These are phyloP conservation scores for Penicillium sp. DNA, from an alignment of 2,329 filamentous ascomycete genomes.

Conservation along the genomic window DNA sequence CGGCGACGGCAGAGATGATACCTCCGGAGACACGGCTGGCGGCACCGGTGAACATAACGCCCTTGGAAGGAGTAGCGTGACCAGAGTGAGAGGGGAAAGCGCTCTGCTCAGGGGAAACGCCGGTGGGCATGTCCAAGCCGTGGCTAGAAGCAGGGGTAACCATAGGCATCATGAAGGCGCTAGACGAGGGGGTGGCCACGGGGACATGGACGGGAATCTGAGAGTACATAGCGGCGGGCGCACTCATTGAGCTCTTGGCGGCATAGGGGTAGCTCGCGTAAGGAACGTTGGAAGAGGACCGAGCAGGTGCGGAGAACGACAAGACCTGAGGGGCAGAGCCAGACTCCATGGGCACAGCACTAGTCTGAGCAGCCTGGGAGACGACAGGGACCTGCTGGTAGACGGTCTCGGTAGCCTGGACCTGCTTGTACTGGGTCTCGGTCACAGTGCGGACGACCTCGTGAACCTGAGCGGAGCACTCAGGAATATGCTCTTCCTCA, in stretches of 20 bases:
- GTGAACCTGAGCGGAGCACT: conserved; percentile 20
- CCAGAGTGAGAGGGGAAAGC: conserved; percentile 27
- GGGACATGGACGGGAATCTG: conserved; percentile 32
- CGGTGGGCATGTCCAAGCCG: conserved; percentile 37
- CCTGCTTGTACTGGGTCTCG: conserved; percentile 22
- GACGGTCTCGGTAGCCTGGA: conserved; percentile 18
- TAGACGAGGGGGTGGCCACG: conserved; percentile 13
- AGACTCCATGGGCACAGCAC: not conserved
- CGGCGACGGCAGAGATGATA: conserved; percentile 23
- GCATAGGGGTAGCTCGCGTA: conserved; percentile 9
- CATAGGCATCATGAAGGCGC: conserved; percentile 30
- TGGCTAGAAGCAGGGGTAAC: conserved; percentile 27
- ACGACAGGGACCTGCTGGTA: conserved; percentile 4
- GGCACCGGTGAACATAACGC: conserved; percentile 27
- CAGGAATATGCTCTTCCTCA: not conserved
- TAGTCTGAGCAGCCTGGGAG: conserved; percentile 6
- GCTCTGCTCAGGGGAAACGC: conserved; percentile 48
- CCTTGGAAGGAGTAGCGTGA: conserved; percentile 34
- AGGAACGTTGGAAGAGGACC: conserved; percentile 4
- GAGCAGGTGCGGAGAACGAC: conserved; percentile 4
- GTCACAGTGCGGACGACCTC: conserved; percentile 32
- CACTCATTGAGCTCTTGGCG: conserved; percentile 11
- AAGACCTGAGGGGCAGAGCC: conserved; percentile 2
- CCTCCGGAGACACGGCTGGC: conserved; percentile 24
- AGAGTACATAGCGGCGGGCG: conserved; percentile 20